These are phyloP conservation scores for Diaporthe vexans DNA, from an alignment of 2,329 filamentous ascomycete genomes.

Conservation along the genomic window DNA sequence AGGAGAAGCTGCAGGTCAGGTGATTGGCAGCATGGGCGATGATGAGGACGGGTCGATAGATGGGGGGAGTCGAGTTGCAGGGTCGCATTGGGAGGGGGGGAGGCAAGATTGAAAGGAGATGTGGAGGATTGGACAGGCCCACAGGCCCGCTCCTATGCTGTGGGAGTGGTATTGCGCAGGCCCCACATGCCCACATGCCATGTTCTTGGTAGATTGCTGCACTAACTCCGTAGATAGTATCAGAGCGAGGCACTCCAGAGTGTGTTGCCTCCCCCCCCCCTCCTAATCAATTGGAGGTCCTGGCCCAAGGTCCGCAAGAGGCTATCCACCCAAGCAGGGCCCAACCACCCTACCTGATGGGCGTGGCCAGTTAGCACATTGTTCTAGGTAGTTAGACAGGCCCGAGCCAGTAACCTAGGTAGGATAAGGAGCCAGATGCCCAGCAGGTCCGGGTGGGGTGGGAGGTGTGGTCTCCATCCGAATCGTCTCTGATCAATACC, in stretches of 20 bases:
- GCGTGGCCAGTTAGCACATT: too few relatives aligned
- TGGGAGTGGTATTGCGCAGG: slow-evolving; percentile 18
- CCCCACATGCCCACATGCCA: slow-evolving; percentile 15
- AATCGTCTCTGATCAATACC: slow-evolving; percentile 24
- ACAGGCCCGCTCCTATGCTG: slow-evolving; percentile 18
- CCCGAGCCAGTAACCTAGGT: not conserved
- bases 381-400: too few relatives aligned
- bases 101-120: slow-evolving; percentile 34
- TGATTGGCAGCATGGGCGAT: slow-evolving; percentile 17
- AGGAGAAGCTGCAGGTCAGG: slow-evolving; percentile 12
- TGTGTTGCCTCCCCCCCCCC: not conserved
- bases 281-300: not conserved
- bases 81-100: slow-evolving; percentile 26
- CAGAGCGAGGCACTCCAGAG: not conserved
- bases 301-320: not conserved
- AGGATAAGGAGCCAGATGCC: not conserved
- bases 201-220: slow-evolving; percentile 21
- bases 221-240: slow-evolving; percentile 5
- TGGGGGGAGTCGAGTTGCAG: slow-evolving; percentile 17
- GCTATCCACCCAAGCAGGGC: too few relatives aligned
- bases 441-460: not conserved
- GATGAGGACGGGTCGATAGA: slow-evolving; percentile 15
- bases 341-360: too few relatives aligned
- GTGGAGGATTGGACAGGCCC: slow-evolving; percentile 28
- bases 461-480: slow-evolving; percentile 17